Evolutionary conservation across 1,284 basidiomycete genomes (phyloP), one percentile per base, ranked within the genome.

Genomic region (Tetrapyrgos nigripes): DNA sequence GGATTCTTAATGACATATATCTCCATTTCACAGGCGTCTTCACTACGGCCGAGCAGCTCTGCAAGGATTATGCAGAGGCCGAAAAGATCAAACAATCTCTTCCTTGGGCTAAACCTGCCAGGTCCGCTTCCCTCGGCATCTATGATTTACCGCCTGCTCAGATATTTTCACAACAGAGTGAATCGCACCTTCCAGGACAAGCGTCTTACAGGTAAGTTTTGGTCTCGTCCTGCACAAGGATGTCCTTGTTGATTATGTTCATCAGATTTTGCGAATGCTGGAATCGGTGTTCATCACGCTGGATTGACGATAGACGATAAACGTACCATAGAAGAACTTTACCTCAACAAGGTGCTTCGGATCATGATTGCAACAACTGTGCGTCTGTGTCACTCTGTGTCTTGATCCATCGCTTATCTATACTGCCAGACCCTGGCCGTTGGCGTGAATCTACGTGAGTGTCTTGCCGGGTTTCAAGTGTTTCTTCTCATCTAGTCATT

Each of bases 251-350:
- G 53, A 21, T 21, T 17, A 40, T 26, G 21, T 26, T 28, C n/a
- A 45, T 37, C 54, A 91, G 90, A 82, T 55, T 76, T 91, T 26
- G 86, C 82, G 17, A 68, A 76, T 1, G 73, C 74, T 53, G 94
- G 94, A 1, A 86, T 97, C 50, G 93, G 92, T 8, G 84, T 93
- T 8, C 94, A 97, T 68, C 94, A 97, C 66, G 94, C 94, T 13
- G 94, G 94, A 1, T 75, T 96, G 58, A 82, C 78, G n/a, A 72
- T 84, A 24, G 83, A 86, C 26, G 94, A 96, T 65, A 84, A 93
- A 46, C 82, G 82, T 58, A 69, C 80, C 1, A 86, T 86, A 1
- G 94, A 97, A 72, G 81, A 85, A 19, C 73, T 92, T 3, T 97
- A 88, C 66, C 65, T 89, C 21, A 83, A 82, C 55, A 88, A 86